Conservation (phyloP, 2,329 filamentous ascomycete genomes). For the Arachnomyces sp. region DNA sequence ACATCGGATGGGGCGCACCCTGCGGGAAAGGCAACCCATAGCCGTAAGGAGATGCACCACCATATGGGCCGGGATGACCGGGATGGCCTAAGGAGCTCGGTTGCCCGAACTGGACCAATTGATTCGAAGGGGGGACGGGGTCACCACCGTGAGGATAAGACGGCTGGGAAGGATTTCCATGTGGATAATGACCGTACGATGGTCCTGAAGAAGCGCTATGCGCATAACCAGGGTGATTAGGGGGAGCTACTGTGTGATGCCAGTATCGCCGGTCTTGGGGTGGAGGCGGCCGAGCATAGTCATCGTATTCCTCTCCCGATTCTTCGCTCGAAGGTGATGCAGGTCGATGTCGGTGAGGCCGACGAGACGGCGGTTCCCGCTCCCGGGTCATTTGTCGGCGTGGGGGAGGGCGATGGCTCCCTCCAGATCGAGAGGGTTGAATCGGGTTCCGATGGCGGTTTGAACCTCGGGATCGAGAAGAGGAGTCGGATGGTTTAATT, state of each 20-base stretch:
- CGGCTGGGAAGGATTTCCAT: constrained; percentile 13
- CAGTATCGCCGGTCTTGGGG: constrained; percentile 28
- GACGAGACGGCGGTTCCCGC: constrained; percentile 29
- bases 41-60: constrained; percentile 1
- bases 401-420: constrained; percentile 29
- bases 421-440: constrained; percentile 29
- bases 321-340: constrained; percentile 18
- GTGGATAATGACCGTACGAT: constrained; percentile 27
- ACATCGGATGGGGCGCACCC: constrained; percentile 6
- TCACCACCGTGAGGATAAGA: constrained; percentile 18
- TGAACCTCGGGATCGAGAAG: constrained; percentile 35
- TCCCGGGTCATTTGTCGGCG: constrained; percentile 32
- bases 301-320: constrained; percentile 10
- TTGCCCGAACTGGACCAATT: constrained; percentile 15
- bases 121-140: constrained; percentile 16
- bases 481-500: constrained; percentile 41
- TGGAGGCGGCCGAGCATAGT: constrained; percentile 34
- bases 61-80: constrained; percentile 3
- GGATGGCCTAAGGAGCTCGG: constrained; percentile 9
- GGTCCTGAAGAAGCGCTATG: constrained; percentile 35
- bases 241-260: constrained; percentile 21
- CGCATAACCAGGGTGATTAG: constrained; percentile 27
- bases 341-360: constrained; percentile 37
- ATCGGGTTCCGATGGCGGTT: constrained; percentile 33
- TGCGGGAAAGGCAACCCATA: constrained; percentile 8